A percentile compares a stretch with the other conserved stretches of the same genome.
Evolutionary conservation across 2,329 filamentous ascomycete species (phyloP).

Genomic region (Knoxdaviesia capensis): DNA sequence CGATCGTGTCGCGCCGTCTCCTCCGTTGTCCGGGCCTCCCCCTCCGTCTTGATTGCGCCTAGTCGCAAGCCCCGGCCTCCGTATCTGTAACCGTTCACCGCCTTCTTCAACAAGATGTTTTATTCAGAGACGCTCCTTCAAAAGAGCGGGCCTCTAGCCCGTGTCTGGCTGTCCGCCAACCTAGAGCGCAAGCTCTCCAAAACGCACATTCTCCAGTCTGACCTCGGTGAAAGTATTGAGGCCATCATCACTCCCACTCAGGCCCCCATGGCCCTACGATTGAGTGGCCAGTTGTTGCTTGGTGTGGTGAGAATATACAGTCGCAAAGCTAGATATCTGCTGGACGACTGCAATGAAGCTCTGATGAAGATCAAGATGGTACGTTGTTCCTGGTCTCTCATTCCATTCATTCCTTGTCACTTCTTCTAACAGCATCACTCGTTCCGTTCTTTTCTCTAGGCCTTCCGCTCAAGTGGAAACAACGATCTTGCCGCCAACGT

Average conservation of each 20-base stretch:
- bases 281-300: conserved; percentile 83
- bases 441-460: conserved; percentile 32
- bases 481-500: conserved; percentile 81
- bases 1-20: too few species aligned
- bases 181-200: conserved; percentile 97
- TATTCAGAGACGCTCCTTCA: conserved; percentile 91
- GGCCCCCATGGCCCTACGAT: conserved; percentile 80
- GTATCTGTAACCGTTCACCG: too few species aligned
- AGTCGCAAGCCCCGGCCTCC: background rate
- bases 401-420: background rate
- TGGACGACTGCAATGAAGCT: conserved; percentile 95
- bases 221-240: conserved; percentile 84
- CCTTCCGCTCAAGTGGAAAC: conserved; percentile 83
- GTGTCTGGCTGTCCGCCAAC: conserved; percentile 96
- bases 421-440: conserved; percentile 1
- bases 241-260: conserved; percentile 86
- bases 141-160: conserved; percentile 91
- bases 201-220: conserved; percentile 83
- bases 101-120: conserved; percentile 49
- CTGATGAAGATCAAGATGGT: conserved; percentile 99
- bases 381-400: conserved; percentile 9
- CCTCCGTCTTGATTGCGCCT: background rate
- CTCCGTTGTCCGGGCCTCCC: background rate
- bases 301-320: conserved; percentile 97
- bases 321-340: conserved; percentile 83